Evolutionary conservation across 2,329 filamentous ascomycete genomes (phyloP), one percentile per base, ranked within the genome.

Genomic region (Drechslera avenae): DNA sequence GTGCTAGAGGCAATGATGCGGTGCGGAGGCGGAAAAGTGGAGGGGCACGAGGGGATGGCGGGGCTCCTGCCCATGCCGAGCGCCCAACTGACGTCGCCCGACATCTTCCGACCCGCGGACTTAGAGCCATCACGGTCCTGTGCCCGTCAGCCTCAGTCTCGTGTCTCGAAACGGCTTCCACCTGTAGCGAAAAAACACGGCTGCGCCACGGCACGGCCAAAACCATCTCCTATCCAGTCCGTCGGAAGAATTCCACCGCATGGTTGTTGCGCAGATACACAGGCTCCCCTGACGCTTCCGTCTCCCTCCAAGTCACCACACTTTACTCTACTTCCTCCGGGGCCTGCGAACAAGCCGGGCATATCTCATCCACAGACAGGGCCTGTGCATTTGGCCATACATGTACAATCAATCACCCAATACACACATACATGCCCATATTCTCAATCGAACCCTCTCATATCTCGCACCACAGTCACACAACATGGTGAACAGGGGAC

Each of bases 71-170:
- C 21, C 21, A 23, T 23, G 21, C 7, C 4, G 19, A 21, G 4
- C 23, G 23, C 8, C 4, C 5, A 3, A 33, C 46, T 52, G 44
- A 48, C 52, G 47, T 42, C 39, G 41, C 54, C 65, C 65, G 65
- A 63, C 36, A 57, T 64, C 39, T 66, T 66, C 65, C 65, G 65
- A 56, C 40, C 64, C 63, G 63, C 64, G 64, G 64, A 64, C 57
- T 28, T 50, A 46, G 36, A 4, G 21, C 21, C 43, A 26, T 46
- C 34, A 39, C 32, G 10, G 19, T 8, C 32, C 18, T 17, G 16
- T 26, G 14, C 5, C 48, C 21, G 9, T 4, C 34, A 36, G 12
- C 34, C 5, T n/a, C 34, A 36, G 12, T 35, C 33, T 12, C 8
- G 6, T 18, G 6, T 35, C 17, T 23, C 21, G 4, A 5, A 23